phyloP scores from a whole-genome alignment of 768 basidiomycete species.

The Tylopilus vinaceipallidus region DNA sequence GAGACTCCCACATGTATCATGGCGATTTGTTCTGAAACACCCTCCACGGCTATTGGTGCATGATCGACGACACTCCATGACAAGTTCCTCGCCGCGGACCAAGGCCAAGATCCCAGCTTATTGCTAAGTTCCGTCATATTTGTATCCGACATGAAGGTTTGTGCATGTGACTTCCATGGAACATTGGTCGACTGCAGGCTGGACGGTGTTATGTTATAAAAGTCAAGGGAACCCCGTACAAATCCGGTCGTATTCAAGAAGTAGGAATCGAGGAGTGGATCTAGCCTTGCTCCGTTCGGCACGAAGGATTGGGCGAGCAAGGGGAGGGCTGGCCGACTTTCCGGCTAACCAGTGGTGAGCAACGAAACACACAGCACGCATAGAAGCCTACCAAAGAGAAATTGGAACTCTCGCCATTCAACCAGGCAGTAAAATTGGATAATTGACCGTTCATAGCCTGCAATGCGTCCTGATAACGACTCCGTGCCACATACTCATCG shows the following conservation, averaged over 20 bases:
- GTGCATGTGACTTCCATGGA: conserved; percentile 52
- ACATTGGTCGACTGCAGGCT: conserved; percentile 36
- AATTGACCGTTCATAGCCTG: conserved; percentile 55
- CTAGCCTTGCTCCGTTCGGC: conserved; percentile 42
- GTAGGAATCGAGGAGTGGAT: conserved; percentile 53
- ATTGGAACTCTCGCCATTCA: conserved; percentile 63
- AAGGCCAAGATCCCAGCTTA: conserved; percentile 62
- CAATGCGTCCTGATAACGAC: conserved; percentile 67
- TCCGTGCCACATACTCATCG: conserved; percentile 62
- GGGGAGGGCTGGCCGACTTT: conserved; percentile 40
- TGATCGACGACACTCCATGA: conserved; percentile 68
- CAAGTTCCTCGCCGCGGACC: conserved; percentile 61
- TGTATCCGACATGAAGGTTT: conserved; percentile 45
- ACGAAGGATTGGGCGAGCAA: conserved; percentile 51
- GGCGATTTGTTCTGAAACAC: conserved; percentile 47
- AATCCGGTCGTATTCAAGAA: conserved; percentile 79
- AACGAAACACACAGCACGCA: background rate
- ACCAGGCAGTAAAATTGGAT: conserved; percentile 75
- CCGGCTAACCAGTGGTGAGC: conserved; percentile 40
- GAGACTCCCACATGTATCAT: conserved; percentile 60
- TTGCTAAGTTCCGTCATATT: conserved; percentile 52
- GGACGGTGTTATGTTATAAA: conserved; percentile 61
- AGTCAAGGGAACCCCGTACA: conserved; percentile 58
- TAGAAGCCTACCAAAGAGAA: conserved; percentile 55
- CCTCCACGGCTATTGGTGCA: conserved; percentile 36